Percentiles rank a stretch among this genome's conserved stretches.
Evolutionary conservation across 768 basidiomycete genomes (phyloP).

Genomic region (Kwoniella dejecticola): DNA sequence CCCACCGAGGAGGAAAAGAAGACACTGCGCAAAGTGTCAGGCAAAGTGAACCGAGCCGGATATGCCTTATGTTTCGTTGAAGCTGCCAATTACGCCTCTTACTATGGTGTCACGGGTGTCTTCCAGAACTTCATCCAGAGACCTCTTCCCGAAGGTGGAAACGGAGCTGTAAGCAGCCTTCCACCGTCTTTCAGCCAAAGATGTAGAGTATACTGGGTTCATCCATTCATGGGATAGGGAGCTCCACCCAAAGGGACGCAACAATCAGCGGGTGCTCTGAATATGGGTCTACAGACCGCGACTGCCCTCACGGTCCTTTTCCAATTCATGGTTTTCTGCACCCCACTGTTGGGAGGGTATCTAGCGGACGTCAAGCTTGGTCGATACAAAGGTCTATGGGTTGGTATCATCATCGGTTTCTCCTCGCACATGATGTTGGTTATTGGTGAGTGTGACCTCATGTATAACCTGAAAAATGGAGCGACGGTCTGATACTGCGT

Average conservation of each 20-base stretch:
- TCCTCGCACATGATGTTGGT: constrained; percentile 2
- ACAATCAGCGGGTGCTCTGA: constrained; percentile 12
- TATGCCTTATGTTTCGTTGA: constrained; percentile 48
- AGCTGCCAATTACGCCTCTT: constrained; percentile 39
- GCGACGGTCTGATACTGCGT: too few species aligned
- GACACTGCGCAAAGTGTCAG: constrained; percentile 39
- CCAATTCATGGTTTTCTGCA: constrained; percentile 38
- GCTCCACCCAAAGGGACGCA: constrained; percentile 9
- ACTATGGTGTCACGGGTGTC: constrained; percentile 29
- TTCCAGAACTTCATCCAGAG: constrained; percentile 44
- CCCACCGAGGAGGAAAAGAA: constrained; percentile 23
- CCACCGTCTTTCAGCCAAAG: not conserved
- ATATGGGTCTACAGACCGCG: constrained; percentile 15
- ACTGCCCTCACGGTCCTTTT: constrained; percentile 29
- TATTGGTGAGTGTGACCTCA: constrained; percentile 13
- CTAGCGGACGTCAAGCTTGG: constrained; percentile 8
- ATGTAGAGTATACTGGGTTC: not conserved
- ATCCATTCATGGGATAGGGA: not conserved
- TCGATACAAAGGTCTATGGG: constrained; percentile 3
- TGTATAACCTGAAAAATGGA: too few species aligned
- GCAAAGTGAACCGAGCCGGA: constrained; percentile 32
- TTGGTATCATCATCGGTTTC: constrained; percentile 2
- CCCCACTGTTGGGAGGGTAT: constrained; percentile 21
- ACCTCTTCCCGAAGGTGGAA: constrained; percentile 30
- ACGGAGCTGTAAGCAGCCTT: constrained; percentile 32